A percentile compares a stretch with the other conserved stretches of the same genome.
These are phyloP conservation scores for Termitomyces sp. DNA, from an alignment of 768 basidiomycete species.

Conservation along the genomic window DNA sequence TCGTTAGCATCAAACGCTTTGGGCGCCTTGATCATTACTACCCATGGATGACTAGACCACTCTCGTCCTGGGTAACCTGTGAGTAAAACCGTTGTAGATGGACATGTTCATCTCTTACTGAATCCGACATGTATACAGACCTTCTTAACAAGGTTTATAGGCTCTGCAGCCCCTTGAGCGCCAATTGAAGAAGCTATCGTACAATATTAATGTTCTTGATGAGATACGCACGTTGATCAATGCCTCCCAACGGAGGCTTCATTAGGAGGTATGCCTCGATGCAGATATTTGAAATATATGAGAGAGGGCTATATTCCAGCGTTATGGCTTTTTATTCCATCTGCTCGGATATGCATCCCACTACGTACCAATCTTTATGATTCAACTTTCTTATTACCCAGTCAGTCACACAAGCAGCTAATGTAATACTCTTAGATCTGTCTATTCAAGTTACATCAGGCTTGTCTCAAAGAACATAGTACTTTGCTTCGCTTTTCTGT, in stretches of 20 bases:
- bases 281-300: neutral
- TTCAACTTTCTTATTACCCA: too few species aligned
- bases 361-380: neutral
- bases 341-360: neutral
- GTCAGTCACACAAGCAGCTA: neutral
- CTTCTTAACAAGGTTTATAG: conserved; percentile 3
- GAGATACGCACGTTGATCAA: neutral
- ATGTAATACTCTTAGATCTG: neutral
- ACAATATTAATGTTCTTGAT: neutral
- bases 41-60: conserved; percentile 9
- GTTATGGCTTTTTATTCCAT: neutral
- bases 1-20: conserved; percentile 11
- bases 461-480: too few species aligned
- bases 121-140: neutral
- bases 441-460: too few species aligned
- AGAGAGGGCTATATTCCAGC: neutral
- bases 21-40: conserved; percentile 11
- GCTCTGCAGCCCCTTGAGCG: neutral
- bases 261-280: neutral
- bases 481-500: too few species aligned
- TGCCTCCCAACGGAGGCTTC: too few species aligned
- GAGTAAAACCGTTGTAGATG: neutral
- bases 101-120: neutral
- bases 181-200: neutral
- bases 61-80: conserved; percentile 15